Evolutionary conservation across 352 stramenopile genomes (phyloP).

Genomic region (Salisapilia sapeloensis): DNA sequence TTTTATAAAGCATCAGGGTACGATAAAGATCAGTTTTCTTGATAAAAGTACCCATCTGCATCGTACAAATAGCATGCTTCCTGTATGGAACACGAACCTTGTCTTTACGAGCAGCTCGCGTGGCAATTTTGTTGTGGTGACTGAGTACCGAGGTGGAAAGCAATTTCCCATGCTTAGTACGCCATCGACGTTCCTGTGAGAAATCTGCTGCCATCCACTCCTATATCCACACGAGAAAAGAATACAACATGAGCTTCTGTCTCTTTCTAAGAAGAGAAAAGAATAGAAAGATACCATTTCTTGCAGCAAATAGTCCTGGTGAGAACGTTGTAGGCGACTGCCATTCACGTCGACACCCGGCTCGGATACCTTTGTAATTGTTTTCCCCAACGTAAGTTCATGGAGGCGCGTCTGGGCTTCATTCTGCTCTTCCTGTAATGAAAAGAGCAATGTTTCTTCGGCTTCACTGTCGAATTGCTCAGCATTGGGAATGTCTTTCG

Average conservation of each 20-base stretch:
- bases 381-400: slow-evolving; percentile 27
- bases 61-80: neutral
- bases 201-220: slow-evolving; percentile 91
- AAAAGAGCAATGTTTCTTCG: too few species aligned
- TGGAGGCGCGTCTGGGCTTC: slow-evolving; percentile 18
- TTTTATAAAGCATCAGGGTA: too few species aligned
- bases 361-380: slow-evolving; percentile 11
- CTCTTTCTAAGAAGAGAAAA: neutral
- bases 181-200: slow-evolving; percentile 76
- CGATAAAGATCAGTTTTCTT: too few species aligned
- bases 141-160: slow-evolving; percentile 38
- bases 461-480: too few species aligned
- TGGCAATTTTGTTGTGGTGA: slow-evolving; percentile 33
- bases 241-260: neutral
- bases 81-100: slow-evolving; percentile 13
- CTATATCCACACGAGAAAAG: slow-evolving; percentile 4
- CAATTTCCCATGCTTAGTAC: slow-evolving; percentile 55
- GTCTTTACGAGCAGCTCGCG: slow-evolving; percentile 7
- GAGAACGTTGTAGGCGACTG: slow-evolving; percentile 14
- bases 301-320: slow-evolving; percentile 65
- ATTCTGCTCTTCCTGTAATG: too few species aligned
- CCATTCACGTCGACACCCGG: slow-evolving; percentile 18
- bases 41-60: neutral
- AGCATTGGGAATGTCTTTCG: too few species aligned
- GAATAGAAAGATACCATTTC: slow-evolving; percentile 32